Conservation (phyloP, 2,329 filamentous ascomycete genomes). For the Huntiella bhutanensis region DNA sequence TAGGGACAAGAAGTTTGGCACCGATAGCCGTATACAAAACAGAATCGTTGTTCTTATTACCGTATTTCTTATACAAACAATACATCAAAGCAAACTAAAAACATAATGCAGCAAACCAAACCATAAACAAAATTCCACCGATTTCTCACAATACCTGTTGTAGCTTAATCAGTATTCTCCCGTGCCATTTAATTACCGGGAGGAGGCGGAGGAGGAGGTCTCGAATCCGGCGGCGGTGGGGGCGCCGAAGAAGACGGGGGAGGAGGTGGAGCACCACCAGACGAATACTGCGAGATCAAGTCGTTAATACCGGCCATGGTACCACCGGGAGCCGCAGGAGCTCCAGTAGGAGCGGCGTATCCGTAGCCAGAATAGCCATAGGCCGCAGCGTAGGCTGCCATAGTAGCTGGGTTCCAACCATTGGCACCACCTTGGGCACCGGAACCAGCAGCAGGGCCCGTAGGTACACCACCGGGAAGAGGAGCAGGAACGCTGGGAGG, state of each 20-base stretch:
- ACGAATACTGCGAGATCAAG: conserved; percentile 47
- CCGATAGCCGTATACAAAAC: too few species aligned
- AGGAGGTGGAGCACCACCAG: conserved; percentile 31
- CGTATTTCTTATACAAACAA: too few species aligned
- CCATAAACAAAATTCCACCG: too few species aligned
- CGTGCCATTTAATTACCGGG: too few species aligned
- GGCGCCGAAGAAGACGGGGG: conserved; percentile 33
- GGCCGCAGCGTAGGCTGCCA: conserved; percentile 25
- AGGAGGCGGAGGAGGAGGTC: conserved; percentile 44
- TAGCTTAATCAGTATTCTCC: too few species aligned
- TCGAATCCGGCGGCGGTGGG: conserved; percentile 37
- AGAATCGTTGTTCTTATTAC: too few species aligned
- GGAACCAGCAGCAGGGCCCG: conserved; percentile 12
- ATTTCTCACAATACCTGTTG: too few species aligned
- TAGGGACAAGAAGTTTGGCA: too few species aligned
- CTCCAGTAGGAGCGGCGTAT: conserved; percentile 35
- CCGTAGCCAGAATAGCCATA: conserved; percentile 33
- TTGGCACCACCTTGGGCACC: conserved; percentile 43
- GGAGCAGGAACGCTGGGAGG: conserved; percentile 20
- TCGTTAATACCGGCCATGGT: conserved; percentile 33
- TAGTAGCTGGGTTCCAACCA: not conserved
- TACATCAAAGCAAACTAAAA: too few species aligned
- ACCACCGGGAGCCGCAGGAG: conserved; percentile 33
- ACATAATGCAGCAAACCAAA: too few species aligned
- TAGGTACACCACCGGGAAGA: not conserved